Conservation (phyloP, 1,139 yeast species). For the Pneumocystis murina region DNA sequence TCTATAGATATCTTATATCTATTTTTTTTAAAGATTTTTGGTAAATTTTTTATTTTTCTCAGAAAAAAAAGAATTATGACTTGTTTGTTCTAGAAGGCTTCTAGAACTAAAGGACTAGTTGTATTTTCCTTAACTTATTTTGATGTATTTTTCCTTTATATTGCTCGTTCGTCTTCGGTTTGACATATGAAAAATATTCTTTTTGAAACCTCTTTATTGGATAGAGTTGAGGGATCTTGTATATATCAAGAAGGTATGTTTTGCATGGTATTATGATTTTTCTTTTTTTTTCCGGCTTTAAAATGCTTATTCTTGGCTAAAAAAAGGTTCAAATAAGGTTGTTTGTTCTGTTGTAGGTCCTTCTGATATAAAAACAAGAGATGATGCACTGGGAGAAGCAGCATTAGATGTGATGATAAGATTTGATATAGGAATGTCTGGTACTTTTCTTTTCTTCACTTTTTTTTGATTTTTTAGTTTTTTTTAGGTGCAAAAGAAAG, state of each 20-base stretch:
- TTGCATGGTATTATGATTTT: neutral
- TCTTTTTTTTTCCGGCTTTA: neutral
- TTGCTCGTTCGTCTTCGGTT: no score
- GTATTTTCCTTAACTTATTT: neutral
- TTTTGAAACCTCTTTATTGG: neutral
- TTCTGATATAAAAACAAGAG: slow-evolving; percentile 66
- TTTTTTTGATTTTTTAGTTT: neutral
- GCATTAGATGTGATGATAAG: slow-evolving; percentile 67
- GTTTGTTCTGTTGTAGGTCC: slow-evolving; percentile 81
- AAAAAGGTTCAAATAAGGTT: slow-evolving; percentile 23
- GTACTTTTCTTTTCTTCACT: slow-evolving; percentile 13
- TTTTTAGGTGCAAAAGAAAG: slow-evolving; percentile 48
- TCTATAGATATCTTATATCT: no score
- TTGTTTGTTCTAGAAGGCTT: no score
- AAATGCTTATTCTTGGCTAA: neutral
- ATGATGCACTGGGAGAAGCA: slow-evolving; percentile 68
- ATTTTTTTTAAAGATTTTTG: no score
- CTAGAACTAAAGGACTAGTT: no score
- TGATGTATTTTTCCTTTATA: neutral
- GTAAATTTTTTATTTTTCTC: no score
- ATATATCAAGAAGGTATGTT: neutral
- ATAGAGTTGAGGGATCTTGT: neutral
- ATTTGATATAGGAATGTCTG: slow-evolving; percentile 62
- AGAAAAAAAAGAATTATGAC: no score
- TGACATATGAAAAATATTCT: neutral